Percentiles rank a stretch among this genome's conserved stretches.
These are phyloP conservation scores for Porpolomopsis calyptriformis DNA, from an alignment of 768 basidiomycete genomes.

Conservation along the genomic window DNA sequence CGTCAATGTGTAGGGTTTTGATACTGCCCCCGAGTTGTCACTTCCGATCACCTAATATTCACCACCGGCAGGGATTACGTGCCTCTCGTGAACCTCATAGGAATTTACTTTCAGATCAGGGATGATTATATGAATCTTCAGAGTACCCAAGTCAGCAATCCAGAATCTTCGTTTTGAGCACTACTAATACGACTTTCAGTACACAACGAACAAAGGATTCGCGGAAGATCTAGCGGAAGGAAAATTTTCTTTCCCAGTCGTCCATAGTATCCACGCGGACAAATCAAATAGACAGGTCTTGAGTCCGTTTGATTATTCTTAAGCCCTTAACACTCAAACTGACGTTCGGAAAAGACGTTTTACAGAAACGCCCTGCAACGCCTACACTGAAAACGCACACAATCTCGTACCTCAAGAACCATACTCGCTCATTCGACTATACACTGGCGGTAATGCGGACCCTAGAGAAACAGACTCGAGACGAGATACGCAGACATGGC, in stretches of 20 bases:
- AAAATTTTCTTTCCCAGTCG: slow-evolving; percentile 94
- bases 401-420: slow-evolving; percentile 64
- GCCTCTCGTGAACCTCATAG: slow-evolving; percentile 86
- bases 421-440: slow-evolving; percentile 82
- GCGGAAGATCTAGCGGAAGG: slow-evolving; percentile 94
- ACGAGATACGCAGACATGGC: slow-evolving; percentile 63
- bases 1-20: slow-evolving; percentile 47
- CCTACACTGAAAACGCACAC: slow-evolving; percentile 72
- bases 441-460: slow-evolving; percentile 57
- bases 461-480: slow-evolving; percentile 56
- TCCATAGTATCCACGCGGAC: slow-evolving; percentile 80
- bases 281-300: slow-evolving; percentile 69
- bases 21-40: too few relatives aligned
- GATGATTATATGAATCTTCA: slow-evolving; percentile 96
- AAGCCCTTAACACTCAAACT: neutral
- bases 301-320: slow-evolving; percentile 41
- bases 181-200: slow-evolving; percentile 38
- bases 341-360: slow-evolving; percentile 46
- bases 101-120: slow-evolving; percentile 93
- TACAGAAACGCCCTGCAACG: slow-evolving; percentile 79
- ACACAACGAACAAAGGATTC: slow-evolving; percentile 75
- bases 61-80: slow-evolving; percentile 64
- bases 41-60: too few relatives aligned
- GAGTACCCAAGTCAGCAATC: slow-evolving; percentile 53
- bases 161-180: neutral